Conservation (phyloP, 768 basidiomycete genomes). For the Kwoniella dendrophila region DNA sequence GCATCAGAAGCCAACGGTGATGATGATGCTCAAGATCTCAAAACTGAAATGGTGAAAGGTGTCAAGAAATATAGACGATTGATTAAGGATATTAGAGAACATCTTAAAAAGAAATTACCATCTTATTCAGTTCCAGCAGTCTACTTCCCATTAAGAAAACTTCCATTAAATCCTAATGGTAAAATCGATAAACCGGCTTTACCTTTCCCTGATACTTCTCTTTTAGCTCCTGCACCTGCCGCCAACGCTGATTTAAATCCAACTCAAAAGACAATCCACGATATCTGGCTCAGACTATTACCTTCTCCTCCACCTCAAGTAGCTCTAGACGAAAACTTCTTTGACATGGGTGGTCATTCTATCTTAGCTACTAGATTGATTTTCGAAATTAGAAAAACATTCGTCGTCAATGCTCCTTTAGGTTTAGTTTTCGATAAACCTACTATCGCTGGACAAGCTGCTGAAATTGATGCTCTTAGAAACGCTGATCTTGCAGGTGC, state of each 20-base stretch:
- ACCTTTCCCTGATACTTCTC: constrained; percentile 96
- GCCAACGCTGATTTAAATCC: constrained; percentile 61
- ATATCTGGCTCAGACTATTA: constrained; percentile 81
- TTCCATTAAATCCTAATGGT: constrained; percentile 98
- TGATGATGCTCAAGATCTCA: constrained; percentile 60
- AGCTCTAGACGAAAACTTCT: constrained; percentile 90
- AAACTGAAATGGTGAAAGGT: constrained; percentile 69
- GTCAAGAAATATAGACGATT: constrained; percentile 79
- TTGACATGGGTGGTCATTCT: constrained; percentile 97
- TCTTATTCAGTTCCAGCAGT: constrained; percentile 93
- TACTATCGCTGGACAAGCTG: constrained; percentile 75
- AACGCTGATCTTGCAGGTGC: constrained; percentile 77
- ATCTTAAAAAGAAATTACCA: constrained; percentile 94
- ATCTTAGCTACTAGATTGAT: constrained; percentile 96
- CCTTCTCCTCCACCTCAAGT: constrained; percentile 76
- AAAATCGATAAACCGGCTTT: constrained; percentile 98
- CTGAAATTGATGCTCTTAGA: constrained; percentile 72
- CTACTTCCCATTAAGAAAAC: constrained; percentile 88
- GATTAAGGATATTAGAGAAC: constrained; percentile 90
- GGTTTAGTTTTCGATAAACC: constrained; percentile 89
- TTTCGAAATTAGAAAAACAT: constrained; percentile 91
- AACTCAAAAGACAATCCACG: constrained; percentile 77
- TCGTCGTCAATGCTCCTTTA: constrained; percentile 86
- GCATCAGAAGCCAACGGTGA: constrained; percentile 43
- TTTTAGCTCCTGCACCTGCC: constrained; percentile 59